A percentile compares a stretch with the other conserved stretches of the same genome.
These are phyloP conservation scores for Ambrosiella beaveri DNA, from an alignment of 2,329 filamentous ascomycete species.

Conservation along the genomic window DNA sequence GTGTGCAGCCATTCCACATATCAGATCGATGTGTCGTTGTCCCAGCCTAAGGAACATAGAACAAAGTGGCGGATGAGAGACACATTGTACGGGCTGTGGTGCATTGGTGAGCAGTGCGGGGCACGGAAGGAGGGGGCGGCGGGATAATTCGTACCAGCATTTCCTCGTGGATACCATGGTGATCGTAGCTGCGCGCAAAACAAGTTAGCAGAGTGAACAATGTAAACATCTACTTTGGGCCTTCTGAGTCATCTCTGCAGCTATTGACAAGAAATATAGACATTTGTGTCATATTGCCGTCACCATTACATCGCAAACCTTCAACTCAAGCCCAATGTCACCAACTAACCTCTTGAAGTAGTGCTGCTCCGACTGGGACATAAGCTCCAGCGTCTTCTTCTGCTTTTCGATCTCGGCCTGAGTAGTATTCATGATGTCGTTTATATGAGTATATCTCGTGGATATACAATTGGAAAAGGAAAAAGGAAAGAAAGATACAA, in stretches of 20 bases:
- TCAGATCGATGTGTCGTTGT: too few species aligned
- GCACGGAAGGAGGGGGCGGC: background rate
- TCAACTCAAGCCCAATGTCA: background rate
- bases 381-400: constrained; percentile 46
- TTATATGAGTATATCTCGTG: background rate
- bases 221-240: too few species aligned
- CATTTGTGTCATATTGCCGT: background rate
- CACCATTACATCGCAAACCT: background rate
- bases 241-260: too few species aligned
- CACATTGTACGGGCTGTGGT: too few species aligned
- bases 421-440: constrained; percentile 23
- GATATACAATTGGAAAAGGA: background rate
- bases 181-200: constrained; percentile 58
- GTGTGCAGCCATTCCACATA: too few species aligned
- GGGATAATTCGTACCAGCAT: constrained; percentile 59
- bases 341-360: constrained; percentile 86
- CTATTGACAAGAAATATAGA: background rate
- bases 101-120: too few species aligned
- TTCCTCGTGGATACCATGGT: constrained; percentile 98
- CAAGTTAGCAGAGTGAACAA: background rate
- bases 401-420: constrained; percentile 43
- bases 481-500: background rate
- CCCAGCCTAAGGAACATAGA: too few species aligned
- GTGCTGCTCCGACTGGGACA: constrained; percentile 93
- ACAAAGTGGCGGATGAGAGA: too few species aligned